These are phyloP conservation scores for Colletotrichum nymphaeae DNA, from an alignment of 2,329 filamentous ascomycete genomes.

Conservation along the genomic window DNA sequence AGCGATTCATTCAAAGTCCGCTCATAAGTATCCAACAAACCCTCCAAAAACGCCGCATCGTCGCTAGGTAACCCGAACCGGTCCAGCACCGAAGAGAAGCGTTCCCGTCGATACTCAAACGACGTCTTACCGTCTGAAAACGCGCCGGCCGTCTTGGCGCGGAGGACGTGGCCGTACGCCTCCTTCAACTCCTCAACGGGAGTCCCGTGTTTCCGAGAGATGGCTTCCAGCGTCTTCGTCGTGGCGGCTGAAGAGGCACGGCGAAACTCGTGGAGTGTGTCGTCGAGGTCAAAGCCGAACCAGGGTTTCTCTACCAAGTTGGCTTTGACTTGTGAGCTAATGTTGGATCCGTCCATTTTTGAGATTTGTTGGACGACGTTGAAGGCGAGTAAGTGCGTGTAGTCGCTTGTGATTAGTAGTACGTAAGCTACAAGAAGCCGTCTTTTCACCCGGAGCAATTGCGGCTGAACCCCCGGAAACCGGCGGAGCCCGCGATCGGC, in stretches of 20 bases:
- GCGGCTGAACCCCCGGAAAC: not conserved
- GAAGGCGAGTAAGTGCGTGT: not conserved
- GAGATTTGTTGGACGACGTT: not conserved
- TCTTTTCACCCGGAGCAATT: not conserved
- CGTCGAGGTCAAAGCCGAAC: conserved; percentile 61
- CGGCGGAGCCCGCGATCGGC: not conserved
- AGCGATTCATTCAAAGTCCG: conserved; percentile 42
- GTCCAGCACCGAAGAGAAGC: conserved; percentile 48
- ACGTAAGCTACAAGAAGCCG: not conserved
- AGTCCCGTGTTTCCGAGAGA: conserved; percentile 39
- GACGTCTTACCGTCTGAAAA: conserved; percentile 58
- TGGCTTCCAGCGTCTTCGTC: conserved; percentile 43
- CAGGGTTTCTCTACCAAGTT: conserved; percentile 41
- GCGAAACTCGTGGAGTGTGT: conserved; percentile 60
- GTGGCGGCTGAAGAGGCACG: conserved; percentile 51
- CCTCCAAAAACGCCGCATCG: conserved; percentile 36
- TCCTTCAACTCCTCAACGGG: conserved; percentile 36
- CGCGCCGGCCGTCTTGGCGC: conserved; percentile 47
- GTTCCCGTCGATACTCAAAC: conserved; percentile 53
- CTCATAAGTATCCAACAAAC: conserved; percentile 46
- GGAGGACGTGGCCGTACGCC: conserved; percentile 48
- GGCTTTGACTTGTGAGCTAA: conserved; percentile 36
- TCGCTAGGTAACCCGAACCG: conserved; percentile 38
- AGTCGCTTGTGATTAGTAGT: not conserved
- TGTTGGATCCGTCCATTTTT: not conserved